Conservation (phyloP, 2,329 filamentous ascomycete genomes). For the Aspergillus versicolor region DNA sequence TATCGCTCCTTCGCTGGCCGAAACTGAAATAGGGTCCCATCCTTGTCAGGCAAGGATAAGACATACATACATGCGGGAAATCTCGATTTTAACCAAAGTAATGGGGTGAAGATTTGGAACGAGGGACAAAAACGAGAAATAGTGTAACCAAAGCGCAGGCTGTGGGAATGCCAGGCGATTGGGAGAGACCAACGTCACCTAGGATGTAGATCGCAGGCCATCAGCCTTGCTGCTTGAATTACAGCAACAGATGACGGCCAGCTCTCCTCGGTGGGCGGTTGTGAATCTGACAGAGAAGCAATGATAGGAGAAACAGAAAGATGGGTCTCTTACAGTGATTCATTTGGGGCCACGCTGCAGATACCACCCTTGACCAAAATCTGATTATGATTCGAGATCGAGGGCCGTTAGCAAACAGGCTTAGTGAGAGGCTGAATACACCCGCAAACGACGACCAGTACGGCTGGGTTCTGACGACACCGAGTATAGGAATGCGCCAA, state of each 20-base stretch:
- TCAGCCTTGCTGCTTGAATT: conserved; percentile 10
- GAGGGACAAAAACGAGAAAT: conserved; percentile 9
- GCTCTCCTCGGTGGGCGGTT: background rate
- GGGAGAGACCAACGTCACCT: conserved; percentile 18
- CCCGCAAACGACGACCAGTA: conserved; percentile 21
- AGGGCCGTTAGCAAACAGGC: conserved; percentile 18
- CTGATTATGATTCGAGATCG: conserved; percentile 1
- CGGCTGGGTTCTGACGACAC: conserved; percentile 13
- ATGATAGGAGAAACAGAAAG: conserved; percentile 13
- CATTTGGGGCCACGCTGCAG: conserved; percentile 15
- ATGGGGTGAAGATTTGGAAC: conserved; percentile 13
- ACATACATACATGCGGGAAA: conserved; percentile 9
- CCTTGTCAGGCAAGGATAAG: conserved; percentile 21
- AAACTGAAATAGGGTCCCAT: conserved; percentile 26
- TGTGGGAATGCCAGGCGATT: conserved; percentile 13
- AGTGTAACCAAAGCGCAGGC: conserved; percentile 18
- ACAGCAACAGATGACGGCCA: conserved; percentile 5
- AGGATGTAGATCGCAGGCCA: conserved; percentile 22
- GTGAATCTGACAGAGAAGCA: conserved; percentile 9
- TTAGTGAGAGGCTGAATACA: conserved; percentile 23
- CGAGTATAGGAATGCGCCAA: conserved; percentile 12
- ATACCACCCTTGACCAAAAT: background rate
- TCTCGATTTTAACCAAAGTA: conserved; percentile 20
- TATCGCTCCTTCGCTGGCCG: conserved; percentile 17
- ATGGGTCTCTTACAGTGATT: conserved; percentile 23